Evolutionary conservation across 2,329 filamentous ascomycete species (phyloP), one percentile per base, ranked within the genome.

Genomic region (Epicoccum nigrum): DNA sequence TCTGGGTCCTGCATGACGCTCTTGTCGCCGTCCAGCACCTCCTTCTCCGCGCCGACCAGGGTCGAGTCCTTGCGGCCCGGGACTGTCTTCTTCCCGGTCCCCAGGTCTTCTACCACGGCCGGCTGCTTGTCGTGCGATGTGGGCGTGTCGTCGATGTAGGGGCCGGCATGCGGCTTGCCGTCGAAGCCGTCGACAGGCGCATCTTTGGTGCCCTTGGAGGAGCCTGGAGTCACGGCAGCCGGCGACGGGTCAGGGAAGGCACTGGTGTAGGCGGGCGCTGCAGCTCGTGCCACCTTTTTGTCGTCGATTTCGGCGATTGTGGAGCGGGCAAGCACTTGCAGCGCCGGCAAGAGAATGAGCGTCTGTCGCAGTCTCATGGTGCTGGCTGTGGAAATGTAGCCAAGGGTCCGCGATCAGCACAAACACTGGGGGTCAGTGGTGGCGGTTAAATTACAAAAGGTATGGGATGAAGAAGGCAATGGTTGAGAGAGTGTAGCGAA

Each of bases 1-100:
- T 89, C 83, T 57, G 88, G 89, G 72, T 97, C 92, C 68, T 96
- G 89, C 93, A 97, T 97, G 51, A 97, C 91, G 32, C 92, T 91
- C 69, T 96, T 82, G 53, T 85, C 69, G n/a, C 70, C 69, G 34
- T 62, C 81, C 55, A 81, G 75, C 3, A 83, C 80, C 20, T 76
- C 65, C 61, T 68, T 67, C 47, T 65, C 67, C 28, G 69, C 68
- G 13, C 74, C 71, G 12, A 63, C 55, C 23, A 62, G 45, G 25
- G 75, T 72, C 34, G 63, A 53, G 34, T 64, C 62, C 34, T 62
- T 58, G 11, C 59, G 45, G 7, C 56, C 44, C 23, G 53, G 55
- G 13, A 58, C 41, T n/a, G 64, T 63, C 38, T 67, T 55, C 68
- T 71, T 54, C 57, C 70, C 51, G 0, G 71, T 53, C 2, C 72